Evolutionary conservation across 306 rosid species (phyloP), one percentile per base, ranked within the genome.

Genomic region (Argentina anserina): DNA sequence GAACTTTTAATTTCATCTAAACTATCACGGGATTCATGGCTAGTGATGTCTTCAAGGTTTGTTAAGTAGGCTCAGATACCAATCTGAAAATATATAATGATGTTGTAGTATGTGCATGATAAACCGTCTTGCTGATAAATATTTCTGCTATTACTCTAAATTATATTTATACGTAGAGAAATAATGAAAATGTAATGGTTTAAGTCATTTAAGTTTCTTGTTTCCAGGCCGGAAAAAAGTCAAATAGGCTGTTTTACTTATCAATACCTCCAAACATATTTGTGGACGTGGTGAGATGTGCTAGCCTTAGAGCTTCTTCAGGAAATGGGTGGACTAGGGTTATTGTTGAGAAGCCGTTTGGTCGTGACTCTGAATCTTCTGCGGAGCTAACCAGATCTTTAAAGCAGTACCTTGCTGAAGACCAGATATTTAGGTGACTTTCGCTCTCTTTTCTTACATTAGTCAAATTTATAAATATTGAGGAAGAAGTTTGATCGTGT

Each of bases 261-360:
- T 91, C 98, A 65, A 82, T 91, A 80, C 97, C 98, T 37, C 97
- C 97, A 70, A 94, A 91, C 82, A 81, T 94, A 78, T 94, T 94
- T 70, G 91, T 94, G 68, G 95, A 94, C 69, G 97, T 68, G 59
- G 99, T 88, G 68, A 87, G 81, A 82, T 86, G 90, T 62, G 95
- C 97, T 68, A 94, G 95, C 77, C 90, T 78, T 26, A 78, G 78
- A 70, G 96, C 97, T 71, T 94, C 97, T 81, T 94, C 97, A 18
- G 78, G 36, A 73, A 85, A 74, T 72, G 97, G 99, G 65, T 94
- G 99, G 99, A 94, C 96, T 15, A 88, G 99, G 82, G 90, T 94
- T 58, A 94, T 94, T 82, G 96, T 91, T 9, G 99, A 94, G 81
- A 94, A 94, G 89, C 99, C 99, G 61, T 94, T 94, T 79, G 99